Evolutionary conservation across 352 stramenopile species (phyloP), one percentile per base, ranked within the genome.

Genomic region (Phytophthora pini): DNA sequence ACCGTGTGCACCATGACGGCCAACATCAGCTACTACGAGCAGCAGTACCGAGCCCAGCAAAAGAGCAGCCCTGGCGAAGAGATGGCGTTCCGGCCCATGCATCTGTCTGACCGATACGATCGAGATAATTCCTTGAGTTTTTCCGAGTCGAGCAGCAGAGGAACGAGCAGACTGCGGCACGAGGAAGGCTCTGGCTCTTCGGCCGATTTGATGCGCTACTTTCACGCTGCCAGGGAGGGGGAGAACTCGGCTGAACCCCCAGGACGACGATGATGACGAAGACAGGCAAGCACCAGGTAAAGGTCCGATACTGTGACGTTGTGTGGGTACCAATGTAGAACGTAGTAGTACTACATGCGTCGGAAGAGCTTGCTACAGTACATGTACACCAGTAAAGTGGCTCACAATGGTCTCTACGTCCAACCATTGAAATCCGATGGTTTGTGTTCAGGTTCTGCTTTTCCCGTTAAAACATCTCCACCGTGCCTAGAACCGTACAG

Each of bases 1-100:
- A 81, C 71, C 20, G 56, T 59, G 1, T 81, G 70, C 62, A 75
- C 52, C 36, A 70, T 81, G 48, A 48, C 60, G 29, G 73, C 69
- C 41, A 78, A 81, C 61, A 74, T 66, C 22, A 74, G 70, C 54
- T 72, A 72, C 59, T 73, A 70, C 65, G 54, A 66, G 53, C 58
- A 65, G 40, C 65, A 72, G 64, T 61, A 62, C 17, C 64, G 57
- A 20, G 31, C 47, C n/a, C 64, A 72, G 51, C 58, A 69, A 43
- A 68, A 72, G 46, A 69, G 59, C 65, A 68, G 59, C 22, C 65
- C 59, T 2, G 40, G 65, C 27, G 65, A 72, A 20, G 65, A 72
- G 22, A 64, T 65, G 65, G 49, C 65, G 10, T 68, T 68, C 51
- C 50, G 53, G 32, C 65, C 58, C 11, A 72, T 72, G 65, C 65